Evolutionary conservation across 192 early-diverging fungal species (phyloP).

Genomic region (Funneliformis mosseae): DNA sequence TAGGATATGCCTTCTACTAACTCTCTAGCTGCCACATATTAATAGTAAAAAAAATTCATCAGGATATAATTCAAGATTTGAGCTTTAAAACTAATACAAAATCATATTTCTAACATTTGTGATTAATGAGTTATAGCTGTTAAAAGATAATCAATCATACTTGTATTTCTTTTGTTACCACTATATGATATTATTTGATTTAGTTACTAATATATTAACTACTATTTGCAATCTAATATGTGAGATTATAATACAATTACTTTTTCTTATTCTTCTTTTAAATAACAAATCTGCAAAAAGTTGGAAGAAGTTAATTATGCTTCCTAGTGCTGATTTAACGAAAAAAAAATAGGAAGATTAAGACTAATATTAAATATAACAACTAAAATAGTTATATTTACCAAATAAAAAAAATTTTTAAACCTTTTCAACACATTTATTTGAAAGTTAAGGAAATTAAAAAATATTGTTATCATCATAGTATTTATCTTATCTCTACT

Average conservation of each 20-base stretch:
- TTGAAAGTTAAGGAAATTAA: neutral
- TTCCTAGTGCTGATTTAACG: neutral
- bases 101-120: no score
- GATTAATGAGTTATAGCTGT: no score
- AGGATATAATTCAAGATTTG: no score
- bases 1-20: no score
- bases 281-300: constrained; percentile 14
- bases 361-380: neutral
- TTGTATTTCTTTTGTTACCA: no score
- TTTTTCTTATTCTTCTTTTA: constrained; percentile 10
- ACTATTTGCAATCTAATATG: constrained; percentile 14
- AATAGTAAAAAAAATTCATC: no score
- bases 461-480: neutral
- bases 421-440: constrained; percentile 25
- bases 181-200: constrained; percentile 10
- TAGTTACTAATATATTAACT: constrained; percentile 5
- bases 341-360: constrained; percentile 1
- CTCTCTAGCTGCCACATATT: no score
- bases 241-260: neutral
- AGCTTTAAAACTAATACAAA: no score
- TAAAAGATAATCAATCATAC: no score
- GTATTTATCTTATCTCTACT: constrained; percentile 18
- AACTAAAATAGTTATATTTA: neutral
- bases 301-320: no score
- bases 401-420: constrained; percentile 23